phyloP scores from a whole-genome alignment of 345 rosid species.

The Pelargonium nanum region DNA sequence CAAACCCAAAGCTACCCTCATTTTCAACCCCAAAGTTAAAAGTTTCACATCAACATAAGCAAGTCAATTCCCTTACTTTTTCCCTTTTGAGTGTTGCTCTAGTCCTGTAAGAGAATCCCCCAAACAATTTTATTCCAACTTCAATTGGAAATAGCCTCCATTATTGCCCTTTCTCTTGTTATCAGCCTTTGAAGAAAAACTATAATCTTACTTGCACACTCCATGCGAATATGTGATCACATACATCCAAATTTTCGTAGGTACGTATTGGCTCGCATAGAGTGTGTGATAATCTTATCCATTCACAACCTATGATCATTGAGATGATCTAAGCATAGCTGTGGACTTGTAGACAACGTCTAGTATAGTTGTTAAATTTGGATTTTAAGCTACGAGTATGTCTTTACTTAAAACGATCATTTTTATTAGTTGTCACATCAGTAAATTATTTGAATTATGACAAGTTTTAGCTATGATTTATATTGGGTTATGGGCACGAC shows the following conservation, averaged over 20 bases:
- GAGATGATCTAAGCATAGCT: neutral
- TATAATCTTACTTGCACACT: neutral
- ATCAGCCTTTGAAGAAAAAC: neutral
- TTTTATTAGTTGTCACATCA: too few species aligned
- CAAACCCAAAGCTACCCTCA: neutral
- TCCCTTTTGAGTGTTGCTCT: constrained; percentile 9
- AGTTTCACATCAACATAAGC: constrained; percentile 19
- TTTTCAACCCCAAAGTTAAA: constrained; percentile 20
- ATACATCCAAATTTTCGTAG: neutral
- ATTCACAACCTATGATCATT: neutral
- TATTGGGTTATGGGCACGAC: too few species aligned
- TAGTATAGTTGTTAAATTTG: too few species aligned
- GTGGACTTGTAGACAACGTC: too few species aligned
- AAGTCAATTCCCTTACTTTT: constrained; percentile 4
- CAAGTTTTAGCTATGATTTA: too few species aligned
- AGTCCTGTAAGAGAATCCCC: neutral
- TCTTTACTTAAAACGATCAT: too few species aligned
- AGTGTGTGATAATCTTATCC: neutral
- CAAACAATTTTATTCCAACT: neutral
- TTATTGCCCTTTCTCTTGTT: neutral
- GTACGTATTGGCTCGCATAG: neutral
- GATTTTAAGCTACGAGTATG: too few species aligned
- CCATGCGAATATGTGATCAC: neutral
- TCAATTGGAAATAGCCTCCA: constrained; percentile 10
- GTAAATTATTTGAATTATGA: too few species aligned